Evolutionary conservation across 148 eudicot genomes (phyloP).

Genomic region (Suaeda aralocaspica): DNA sequence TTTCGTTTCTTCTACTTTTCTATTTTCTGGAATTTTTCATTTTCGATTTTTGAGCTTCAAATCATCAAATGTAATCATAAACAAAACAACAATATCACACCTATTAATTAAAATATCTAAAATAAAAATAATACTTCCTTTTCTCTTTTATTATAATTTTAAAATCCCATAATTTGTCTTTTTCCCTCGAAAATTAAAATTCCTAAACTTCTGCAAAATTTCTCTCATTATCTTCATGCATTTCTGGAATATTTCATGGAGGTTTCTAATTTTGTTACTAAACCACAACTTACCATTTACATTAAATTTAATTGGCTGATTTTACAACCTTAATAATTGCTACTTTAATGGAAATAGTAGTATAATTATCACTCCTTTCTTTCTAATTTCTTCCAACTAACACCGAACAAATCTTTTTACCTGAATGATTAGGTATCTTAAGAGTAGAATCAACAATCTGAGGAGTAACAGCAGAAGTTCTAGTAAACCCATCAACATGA

Average conservation of each 20-base stretch:
- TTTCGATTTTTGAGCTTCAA: slow-evolving; percentile 10
- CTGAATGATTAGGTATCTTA: slow-evolving; percentile 38
- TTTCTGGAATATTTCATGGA: background rate
- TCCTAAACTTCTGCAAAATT: background rate
- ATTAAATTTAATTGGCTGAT: background rate
- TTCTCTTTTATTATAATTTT: too few species aligned
- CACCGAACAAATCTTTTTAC: slow-evolving; percentile 23
- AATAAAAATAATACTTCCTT: too few species aligned
- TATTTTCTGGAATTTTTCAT: background rate
- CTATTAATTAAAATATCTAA: too few species aligned
- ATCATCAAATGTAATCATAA: too few species aligned
- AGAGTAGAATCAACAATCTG: slow-evolving; percentile 59
- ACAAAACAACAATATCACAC: background rate
- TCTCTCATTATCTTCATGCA: background rate
- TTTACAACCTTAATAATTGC: background rate
- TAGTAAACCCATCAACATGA: slow-evolving; percentile 44
- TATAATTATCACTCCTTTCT: background rate
- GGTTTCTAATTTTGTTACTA: background rate
- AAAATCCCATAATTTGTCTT: slow-evolving; percentile 22
- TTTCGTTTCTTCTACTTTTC: too few species aligned
- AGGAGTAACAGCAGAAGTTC: slow-evolving; percentile 27
- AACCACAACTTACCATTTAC: background rate
- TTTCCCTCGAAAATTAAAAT: background rate
- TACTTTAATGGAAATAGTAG: slow-evolving; percentile 8
- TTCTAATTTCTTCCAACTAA: slow-evolving; percentile 12